phyloP scores from a whole-genome alignment of 2,329 filamentous ascomycete species.

The Trichoderma hamatum region DNA sequence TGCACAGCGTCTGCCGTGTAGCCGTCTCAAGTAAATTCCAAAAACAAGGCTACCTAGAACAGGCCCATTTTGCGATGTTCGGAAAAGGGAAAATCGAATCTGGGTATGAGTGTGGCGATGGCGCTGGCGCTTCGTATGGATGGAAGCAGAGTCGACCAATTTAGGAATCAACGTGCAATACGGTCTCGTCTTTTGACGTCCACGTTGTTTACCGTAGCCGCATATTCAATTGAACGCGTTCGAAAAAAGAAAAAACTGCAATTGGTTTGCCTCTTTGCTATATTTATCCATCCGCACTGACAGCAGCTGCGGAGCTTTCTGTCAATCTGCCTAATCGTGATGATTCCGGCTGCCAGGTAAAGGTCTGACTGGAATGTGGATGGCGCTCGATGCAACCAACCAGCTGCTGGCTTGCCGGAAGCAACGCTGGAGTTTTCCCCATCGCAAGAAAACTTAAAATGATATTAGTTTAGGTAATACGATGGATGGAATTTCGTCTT shows the following conservation, averaged over 20 bases:
- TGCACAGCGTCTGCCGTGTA: neutral
- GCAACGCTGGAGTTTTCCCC: neutral
- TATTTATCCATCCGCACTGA: neutral
- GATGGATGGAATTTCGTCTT: neutral
- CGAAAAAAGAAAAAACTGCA: no score
- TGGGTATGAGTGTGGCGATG: neutral
- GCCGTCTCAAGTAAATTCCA: neutral
- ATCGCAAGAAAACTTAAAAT: neutral
- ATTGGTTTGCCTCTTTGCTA: neutral
- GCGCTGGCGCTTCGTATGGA: neutral
- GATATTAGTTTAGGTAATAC: neutral
- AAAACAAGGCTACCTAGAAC: neutral
- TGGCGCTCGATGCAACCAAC: neutral
- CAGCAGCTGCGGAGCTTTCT: neutral
- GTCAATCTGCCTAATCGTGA: neutral
- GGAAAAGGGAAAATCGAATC: neutral
- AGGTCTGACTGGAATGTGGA: slow-evolving; percentile 20
- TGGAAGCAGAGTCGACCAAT: neutral
- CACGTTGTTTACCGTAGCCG: neutral
- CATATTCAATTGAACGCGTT: neutral
- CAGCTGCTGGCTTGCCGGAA: slow-evolving; percentile 5
- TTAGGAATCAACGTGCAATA: neutral
- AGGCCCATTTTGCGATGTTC: neutral
- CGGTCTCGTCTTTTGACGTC: neutral
- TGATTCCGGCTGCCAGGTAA: slow-evolving; percentile 7